phyloP scores from a whole-genome alignment of 129 eudicot species.

The Tagetes patula region DNA sequence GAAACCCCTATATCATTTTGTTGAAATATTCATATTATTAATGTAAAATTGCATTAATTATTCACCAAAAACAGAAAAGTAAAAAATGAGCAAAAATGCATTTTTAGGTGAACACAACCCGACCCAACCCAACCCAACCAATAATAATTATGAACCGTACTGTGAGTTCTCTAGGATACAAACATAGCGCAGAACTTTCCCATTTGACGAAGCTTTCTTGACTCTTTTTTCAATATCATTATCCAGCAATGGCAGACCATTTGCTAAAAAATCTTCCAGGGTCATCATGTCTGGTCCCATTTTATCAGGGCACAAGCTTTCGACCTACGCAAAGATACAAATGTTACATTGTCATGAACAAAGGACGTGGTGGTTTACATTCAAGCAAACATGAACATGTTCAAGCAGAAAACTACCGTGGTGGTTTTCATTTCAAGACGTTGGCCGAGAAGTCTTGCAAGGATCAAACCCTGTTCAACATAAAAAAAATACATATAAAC shows the following conservation, averaged over 20 bases:
- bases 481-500: not conserved
- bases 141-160: slow-evolving; percentile 35
- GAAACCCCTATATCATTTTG: not conserved
- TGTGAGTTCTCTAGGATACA: slow-evolving; percentile 70
- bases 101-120: not conserved
- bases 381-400: slow-evolving; percentile 4
- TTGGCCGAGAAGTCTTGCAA: slow-evolving; percentile 88
- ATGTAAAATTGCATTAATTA: not conserved
- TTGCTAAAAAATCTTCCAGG: slow-evolving; percentile 66
- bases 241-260: slow-evolving; percentile 80
- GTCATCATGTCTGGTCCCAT: slow-evolving; percentile 81
- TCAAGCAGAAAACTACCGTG: slow-evolving; percentile 42
- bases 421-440: slow-evolving; percentile 64
- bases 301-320: slow-evolving; percentile 76
- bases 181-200: slow-evolving; percentile 87
- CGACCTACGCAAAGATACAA: slow-evolving; percentile 45
- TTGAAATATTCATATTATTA: not conserved
- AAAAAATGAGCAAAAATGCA: not conserved
- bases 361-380: slow-evolving; percentile 2
- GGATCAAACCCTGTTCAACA: slow-evolving; percentile 71
- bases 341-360: not conserved
- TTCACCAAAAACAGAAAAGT: not conserved
- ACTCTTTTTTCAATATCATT: slow-evolving; percentile 58
- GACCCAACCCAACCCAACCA: not conserved
- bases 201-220: slow-evolving; percentile 65